A percentile compares a stretch with the other conserved stretches of the same genome.
Evolutionary conservation across 805 yeast genomes (phyloP).

Genomic region (Kazachstania psychrophila): DNA sequence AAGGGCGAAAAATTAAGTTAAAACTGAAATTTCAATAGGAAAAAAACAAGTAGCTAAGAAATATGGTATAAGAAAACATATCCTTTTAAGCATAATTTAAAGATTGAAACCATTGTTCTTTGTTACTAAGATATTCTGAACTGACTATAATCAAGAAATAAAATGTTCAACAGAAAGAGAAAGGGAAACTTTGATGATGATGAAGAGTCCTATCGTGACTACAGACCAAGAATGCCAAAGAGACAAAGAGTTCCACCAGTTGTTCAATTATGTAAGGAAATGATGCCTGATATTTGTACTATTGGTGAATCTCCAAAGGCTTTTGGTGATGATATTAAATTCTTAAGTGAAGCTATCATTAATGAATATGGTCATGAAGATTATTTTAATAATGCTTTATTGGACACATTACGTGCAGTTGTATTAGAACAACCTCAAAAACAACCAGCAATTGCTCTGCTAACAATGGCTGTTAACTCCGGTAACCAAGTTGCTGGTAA

Average conservation of each 20-base stretch:
- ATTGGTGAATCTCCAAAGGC: constrained; percentile 48
- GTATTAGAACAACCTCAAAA: constrained; percentile 88
- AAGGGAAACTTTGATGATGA: constrained; percentile 22
- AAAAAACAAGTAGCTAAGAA: too few relatives aligned
- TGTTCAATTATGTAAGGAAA: constrained; percentile 37
- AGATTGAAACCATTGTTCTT: too few relatives aligned
- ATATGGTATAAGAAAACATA: too few relatives aligned
- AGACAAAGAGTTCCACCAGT: constrained; percentile 37
- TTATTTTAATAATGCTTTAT: constrained; percentile 46
- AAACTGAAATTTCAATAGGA: too few relatives aligned
- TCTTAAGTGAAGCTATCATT: constrained; percentile 56
- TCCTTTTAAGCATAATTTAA: too few relatives aligned
- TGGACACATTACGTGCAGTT: constrained; percentile 58
- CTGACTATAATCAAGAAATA: too few relatives aligned
- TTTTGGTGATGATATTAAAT: constrained; percentile 54
- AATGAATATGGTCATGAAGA: constrained; percentile 57
- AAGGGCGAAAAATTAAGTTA: too few relatives aligned
- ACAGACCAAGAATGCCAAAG: constrained; percentile 26
- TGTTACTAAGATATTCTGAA: too few relatives aligned
- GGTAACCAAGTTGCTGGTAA: constrained; percentile 58
- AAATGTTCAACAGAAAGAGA: constrained; percentile 14
- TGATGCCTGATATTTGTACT: constrained; percentile 44
- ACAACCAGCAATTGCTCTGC: constrained; percentile 57
- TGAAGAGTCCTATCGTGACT: constrained; percentile 26
- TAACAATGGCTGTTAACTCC: constrained; percentile 58